Evolutionary conservation across 805 yeast genomes (phyloP).

Genomic region (Teunomyces aglyptinius): DNA sequence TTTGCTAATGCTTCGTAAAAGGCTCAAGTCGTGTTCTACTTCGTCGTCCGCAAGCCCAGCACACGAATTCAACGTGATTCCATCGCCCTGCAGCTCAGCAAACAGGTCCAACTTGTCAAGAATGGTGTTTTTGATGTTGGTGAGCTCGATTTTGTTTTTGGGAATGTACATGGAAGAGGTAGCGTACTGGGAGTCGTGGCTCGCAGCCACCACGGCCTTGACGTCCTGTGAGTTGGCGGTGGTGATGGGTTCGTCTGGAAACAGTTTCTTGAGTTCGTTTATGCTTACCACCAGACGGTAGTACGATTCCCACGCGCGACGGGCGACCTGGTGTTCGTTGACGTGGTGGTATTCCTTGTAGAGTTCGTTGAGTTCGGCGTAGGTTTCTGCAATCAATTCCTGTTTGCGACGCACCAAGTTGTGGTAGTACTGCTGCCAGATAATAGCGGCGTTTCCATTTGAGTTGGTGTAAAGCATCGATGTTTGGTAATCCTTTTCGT

Average conservation of each 20-base stretch:
- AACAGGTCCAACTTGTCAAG: slow-evolving; percentile 5
- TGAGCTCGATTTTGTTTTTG: slow-evolving; percentile 31
- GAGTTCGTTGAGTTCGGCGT: slow-evolving; percentile 25
- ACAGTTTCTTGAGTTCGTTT: slow-evolving; percentile 12
- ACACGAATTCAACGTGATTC: slow-evolving; percentile 15
- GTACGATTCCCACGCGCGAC: slow-evolving; percentile 17
- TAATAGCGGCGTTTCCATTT: slow-evolving; percentile 22
- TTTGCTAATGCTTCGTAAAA: slow-evolving; percentile 12
- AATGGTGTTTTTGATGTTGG: slow-evolving; percentile 24
- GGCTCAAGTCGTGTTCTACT: slow-evolving; percentile 22
- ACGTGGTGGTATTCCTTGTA: slow-evolving; percentile 29
- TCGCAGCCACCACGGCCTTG: slow-evolving; percentile 2
- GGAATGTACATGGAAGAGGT: slow-evolving; percentile 21
- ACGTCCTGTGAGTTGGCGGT: slow-evolving; percentile 8
- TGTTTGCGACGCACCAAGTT: slow-evolving; percentile 24
- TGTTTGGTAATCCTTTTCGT: slow-evolving; percentile 31
- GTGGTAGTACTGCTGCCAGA: slow-evolving; percentile 36
- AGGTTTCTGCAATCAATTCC: slow-evolving; percentile 23
- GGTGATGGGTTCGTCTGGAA: slow-evolving; percentile 2
- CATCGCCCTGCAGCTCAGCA: slow-evolving; percentile 2
- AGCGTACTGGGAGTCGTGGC: slow-evolving; percentile 21
- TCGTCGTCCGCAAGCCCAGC: slow-evolving; percentile 22
- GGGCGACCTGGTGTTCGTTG: slow-evolving; percentile 12
- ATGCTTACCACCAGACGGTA: slow-evolving; percentile 25
- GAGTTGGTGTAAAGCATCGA: slow-evolving; percentile 19